Conservation (phyloP, 192 early-diverging fungal species). For the Coemansia sp. region DNA sequence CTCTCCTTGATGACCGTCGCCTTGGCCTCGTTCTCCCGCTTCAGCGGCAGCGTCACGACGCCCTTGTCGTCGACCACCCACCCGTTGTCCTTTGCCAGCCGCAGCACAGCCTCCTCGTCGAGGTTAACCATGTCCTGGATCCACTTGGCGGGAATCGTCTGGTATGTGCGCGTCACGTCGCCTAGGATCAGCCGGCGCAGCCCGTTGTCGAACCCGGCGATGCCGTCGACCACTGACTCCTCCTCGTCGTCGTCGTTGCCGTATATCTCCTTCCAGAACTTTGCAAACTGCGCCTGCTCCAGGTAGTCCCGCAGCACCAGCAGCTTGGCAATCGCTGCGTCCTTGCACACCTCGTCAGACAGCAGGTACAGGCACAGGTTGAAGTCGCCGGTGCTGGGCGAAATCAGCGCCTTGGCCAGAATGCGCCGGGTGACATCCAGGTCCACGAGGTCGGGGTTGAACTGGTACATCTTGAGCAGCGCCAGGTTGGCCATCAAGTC, state of each 20-base stretch:
- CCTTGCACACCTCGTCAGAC: conserved; percentile 60
- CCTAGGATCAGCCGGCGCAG: conserved; percentile 73
- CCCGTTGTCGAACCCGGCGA: conserved; percentile 67
- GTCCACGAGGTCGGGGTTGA: conserved; percentile 77
- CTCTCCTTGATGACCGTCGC: conserved; percentile 81
- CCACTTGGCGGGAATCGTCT: conserved; percentile 62
- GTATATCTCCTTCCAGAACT: conserved; percentile 66
- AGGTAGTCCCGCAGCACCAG: conserved; percentile 71
- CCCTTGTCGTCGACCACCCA: conserved; percentile 63
- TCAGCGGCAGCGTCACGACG: conserved; percentile 70
- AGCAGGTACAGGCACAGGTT: conserved; percentile 87
- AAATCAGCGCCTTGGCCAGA: conserved; percentile 77
- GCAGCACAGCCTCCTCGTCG: conserved; percentile 59
- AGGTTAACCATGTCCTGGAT: conserved; percentile 68
- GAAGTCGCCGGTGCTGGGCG: conserved; percentile 83
- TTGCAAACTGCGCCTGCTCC: conserved; percentile 68
- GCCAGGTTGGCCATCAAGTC: conserved; percentile 91
- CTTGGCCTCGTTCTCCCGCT: conserved; percentile 82
- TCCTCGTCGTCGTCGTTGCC: conserved; percentile 49
- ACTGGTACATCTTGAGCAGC: conserved; percentile 92
- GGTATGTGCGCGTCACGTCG: conserved; percentile 76
- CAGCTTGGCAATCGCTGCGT: conserved; percentile 53
- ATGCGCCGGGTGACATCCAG: conserved; percentile 68
- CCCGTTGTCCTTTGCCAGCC: conserved; percentile 55
- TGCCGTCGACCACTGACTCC: conserved; percentile 58